Evolutionary conservation across 192 early-diverging fungal genomes (phyloP), one percentile per base, ranked within the genome.

Genomic region (Backusella luteola): DNA sequence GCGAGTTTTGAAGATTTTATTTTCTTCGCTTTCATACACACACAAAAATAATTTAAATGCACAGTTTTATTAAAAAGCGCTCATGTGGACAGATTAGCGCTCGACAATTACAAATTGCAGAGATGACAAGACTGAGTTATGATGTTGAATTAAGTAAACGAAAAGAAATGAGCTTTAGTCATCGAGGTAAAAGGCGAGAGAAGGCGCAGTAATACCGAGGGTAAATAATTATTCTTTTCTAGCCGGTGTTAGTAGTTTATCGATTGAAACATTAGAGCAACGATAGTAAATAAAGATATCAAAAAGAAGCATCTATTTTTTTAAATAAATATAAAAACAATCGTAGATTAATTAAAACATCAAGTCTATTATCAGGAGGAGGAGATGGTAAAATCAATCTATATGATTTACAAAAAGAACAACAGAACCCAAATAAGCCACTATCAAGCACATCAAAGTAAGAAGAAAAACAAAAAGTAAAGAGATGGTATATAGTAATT

Each of bases 291-390:
- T 77, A 34, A 29, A 49, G 21, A 23, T 0, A 66, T 32, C 29
- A 26, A 39, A 46, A 29, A 5, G 15, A 26, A 36, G 29, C 19
- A 34, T 12, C 35, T 39, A 38, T 32, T n/a, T 73, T 5, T 17
- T 4, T 74, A 23, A 14, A n/a, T 32, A 32, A 32, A 32, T 32
- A 32, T 32, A 32, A 32, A 15, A 7, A 0, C 70, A 38, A 32
- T n/a, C 35, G 42, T 56, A n/a, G 38, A 23, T 12, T 42, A 42
- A 21, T 8, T 29, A n/a, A 12, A 17, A 67, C 19, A 29, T 46
- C n/a, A 71, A 91, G 91, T 77, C 71, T 93, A 21, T 66, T 93
- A 4, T 85, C 89, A 19, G 92, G 87, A 21, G 88, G 91, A 6
- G 84, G 85, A 32, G 91, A 93, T 80, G 79, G 87, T 9, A 69